phyloP scores from a whole-genome alignment of 2,329 filamentous ascomycete genomes.

The Pseudogymnoascus sp. region DNA sequence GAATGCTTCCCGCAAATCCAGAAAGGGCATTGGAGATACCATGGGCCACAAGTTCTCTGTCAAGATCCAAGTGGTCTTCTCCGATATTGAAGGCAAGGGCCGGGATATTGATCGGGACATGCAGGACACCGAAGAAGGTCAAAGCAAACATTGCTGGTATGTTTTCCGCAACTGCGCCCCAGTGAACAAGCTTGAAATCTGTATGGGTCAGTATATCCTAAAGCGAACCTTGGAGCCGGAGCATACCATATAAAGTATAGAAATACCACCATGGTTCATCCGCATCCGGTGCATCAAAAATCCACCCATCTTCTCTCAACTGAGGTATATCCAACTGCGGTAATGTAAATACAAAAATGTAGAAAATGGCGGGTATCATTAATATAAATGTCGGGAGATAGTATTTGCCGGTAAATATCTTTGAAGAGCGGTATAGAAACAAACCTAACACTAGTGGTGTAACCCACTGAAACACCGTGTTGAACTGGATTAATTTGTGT shows the following conservation, averaged over 20 bases:
- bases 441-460: constrained; percentile 72
- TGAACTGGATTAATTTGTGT: constrained; percentile 61
- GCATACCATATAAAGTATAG: constrained; percentile 85
- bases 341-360: constrained; percentile 65
- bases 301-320: constrained; percentile 73
- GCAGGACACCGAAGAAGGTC: constrained; percentile 94
- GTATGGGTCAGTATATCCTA: constrained; percentile 9
- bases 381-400: constrained; percentile 85
- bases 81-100: constrained; percentile 84
- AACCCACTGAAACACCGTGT: constrained; percentile 76
- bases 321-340: constrained; percentile 59
- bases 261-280: constrained; percentile 96
- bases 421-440: constrained; percentile 67
- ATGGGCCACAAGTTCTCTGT: constrained; percentile 86
- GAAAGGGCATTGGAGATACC: constrained; percentile 90
- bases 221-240: constrained; percentile 15
- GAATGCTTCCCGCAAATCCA: constrained; percentile 77
- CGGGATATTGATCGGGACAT: constrained; percentile 96
- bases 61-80: constrained; percentile 86
- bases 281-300: constrained; percentile 78
- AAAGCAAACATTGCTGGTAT: constrained; percentile 93
- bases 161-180: constrained; percentile 73
- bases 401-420: constrained; percentile 71
- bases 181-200: constrained; percentile 79
- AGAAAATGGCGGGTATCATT: constrained; percentile 67